phyloP scores from a whole-genome alignment of 257 asterid species.

The Fraxinus cuspidata region DNA sequence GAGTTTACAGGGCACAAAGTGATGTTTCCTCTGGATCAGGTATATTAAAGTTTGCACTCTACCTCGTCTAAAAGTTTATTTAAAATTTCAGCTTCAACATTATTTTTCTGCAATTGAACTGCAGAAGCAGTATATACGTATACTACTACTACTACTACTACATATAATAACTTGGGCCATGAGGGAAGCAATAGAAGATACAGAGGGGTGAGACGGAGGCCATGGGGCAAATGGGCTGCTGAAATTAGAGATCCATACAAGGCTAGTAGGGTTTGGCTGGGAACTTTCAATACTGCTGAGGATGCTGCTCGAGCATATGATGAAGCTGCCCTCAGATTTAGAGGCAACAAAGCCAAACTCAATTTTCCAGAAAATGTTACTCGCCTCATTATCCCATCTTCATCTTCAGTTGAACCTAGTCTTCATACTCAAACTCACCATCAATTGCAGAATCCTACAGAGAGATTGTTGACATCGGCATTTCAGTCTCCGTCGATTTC shows the following conservation, averaged over 20 bases:
- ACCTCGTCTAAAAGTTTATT: too few species aligned
- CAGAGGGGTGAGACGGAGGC: background rate
- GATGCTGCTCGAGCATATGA: background rate
- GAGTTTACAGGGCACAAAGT: background rate
- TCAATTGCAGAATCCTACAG: background rate
- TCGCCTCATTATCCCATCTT: background rate
- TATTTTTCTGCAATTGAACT: too few species aligned
- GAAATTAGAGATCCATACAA: background rate
- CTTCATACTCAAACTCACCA: background rate
- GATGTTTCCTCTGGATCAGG: constrained; percentile 16
- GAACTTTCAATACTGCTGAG: background rate
- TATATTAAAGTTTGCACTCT: background rate
- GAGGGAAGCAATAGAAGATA: background rate
- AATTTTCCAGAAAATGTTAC: background rate
- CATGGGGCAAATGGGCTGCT: background rate
- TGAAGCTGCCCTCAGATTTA: background rate
- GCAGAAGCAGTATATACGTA: constrained; percentile 7
- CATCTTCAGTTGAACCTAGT: background rate
- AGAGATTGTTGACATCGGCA: background rate
- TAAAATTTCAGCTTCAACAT: too few species aligned
- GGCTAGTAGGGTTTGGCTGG: background rate
- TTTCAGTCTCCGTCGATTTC: background rate
- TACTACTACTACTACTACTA: too few species aligned
- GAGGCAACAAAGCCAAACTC: background rate
- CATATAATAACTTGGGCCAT: background rate